A percentile compares a stretch with the other conserved stretches of the same genome.
Evolutionary conservation across 2,329 filamentous ascomycete genomes (phyloP).

Genomic region (Calonectria crousiana): DNA sequence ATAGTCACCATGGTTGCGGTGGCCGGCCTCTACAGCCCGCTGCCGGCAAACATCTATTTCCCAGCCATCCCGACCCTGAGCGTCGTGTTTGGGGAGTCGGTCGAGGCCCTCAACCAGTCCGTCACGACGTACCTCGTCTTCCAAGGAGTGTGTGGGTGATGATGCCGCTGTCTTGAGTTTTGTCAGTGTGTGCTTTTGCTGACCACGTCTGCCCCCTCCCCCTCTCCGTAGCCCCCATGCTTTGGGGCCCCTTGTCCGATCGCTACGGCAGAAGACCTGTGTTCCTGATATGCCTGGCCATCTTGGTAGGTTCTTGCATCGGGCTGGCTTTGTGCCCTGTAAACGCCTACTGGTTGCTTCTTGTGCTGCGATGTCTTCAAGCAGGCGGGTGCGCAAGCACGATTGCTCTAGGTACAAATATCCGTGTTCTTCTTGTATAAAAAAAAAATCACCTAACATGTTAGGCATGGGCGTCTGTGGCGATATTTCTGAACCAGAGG

Average conservation of each 20-base stretch:
- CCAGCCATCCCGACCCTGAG: conserved; percentile 47
- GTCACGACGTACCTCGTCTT: conserved; percentile 49
- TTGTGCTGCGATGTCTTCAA: conserved; percentile 48
- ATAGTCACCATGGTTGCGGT: conserved; percentile 27
- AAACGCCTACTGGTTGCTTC: conserved; percentile 47
- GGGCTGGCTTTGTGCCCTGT: conserved; percentile 49
- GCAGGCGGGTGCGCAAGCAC: conserved; percentile 50
- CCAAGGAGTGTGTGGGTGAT: conserved; percentile 42
- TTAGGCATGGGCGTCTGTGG: conserved; percentile 48
- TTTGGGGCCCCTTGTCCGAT: conserved; percentile 52
- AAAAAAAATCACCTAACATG: background rate
- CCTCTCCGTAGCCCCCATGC: conserved; percentile 46
- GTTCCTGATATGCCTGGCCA: conserved; percentile 45
- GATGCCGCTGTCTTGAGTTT: background rate
- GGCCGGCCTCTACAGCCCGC: conserved; percentile 39
- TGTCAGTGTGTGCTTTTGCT: background rate
- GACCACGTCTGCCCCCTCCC: background rate
- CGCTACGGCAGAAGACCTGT: conserved; percentile 47
- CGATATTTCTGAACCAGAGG: conserved; percentile 47
- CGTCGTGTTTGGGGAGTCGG: conserved; percentile 43
- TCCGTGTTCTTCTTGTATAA: no score
- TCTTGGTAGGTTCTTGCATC: conserved; percentile 48
- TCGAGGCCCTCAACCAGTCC: conserved; percentile 47
- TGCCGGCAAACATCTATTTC: conserved; percentile 52
- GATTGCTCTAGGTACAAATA: conserved; percentile 42